phyloP scores from a whole-genome alignment of 1,284 basidiomycete genomes.

The Schizopora paradoxa region DNA sequence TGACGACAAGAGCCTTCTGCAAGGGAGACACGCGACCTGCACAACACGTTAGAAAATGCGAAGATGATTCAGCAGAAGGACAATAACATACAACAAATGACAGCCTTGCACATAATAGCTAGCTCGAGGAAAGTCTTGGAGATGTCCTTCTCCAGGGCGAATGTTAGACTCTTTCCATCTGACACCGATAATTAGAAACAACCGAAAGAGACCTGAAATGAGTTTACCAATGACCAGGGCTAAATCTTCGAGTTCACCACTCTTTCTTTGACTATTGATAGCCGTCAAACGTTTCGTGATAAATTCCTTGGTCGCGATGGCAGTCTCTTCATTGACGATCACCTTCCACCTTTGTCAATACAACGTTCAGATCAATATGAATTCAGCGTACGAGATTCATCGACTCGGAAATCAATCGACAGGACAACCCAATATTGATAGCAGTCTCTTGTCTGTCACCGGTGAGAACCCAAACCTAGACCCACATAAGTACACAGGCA shows the following conservation, averaged over 20 bases:
- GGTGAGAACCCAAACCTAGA: conserved; percentile 94
- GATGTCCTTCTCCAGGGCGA: conserved; percentile 89
- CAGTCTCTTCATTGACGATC: conserved; percentile 89
- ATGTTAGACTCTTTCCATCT: conserved; percentile 95
- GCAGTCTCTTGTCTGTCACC: conserved; percentile 99
- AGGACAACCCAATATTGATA: conserved; percentile 98
- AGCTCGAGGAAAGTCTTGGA: conserved; percentile 89
- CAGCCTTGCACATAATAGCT: conserved; percentile 98
- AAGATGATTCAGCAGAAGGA: background rate
- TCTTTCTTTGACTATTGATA: conserved; percentile 87
- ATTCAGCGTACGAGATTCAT: conserved; percentile 85
- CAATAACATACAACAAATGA: conserved; percentile 79
- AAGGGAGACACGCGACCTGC: conserved; percentile 93
- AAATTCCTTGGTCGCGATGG: conserved; percentile 81
- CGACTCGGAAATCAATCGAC: conserved; percentile 93
- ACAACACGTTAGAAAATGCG: background rate
- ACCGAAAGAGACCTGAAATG: background rate
- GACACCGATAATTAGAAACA: background rate
- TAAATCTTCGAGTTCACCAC: conserved; percentile 91
- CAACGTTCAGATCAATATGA: conserved; percentile 5
- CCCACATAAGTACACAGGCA: conserved; percentile 1
- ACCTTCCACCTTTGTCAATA: conserved; percentile 44
- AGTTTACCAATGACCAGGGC: conserved; percentile 88
- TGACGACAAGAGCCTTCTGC: conserved; percentile 97
- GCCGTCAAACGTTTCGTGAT: conserved; percentile 84